phyloP scores from a whole-genome alignment of 2,329 filamentous ascomycete genomes.

The Metarhizium humberi region DNA sequence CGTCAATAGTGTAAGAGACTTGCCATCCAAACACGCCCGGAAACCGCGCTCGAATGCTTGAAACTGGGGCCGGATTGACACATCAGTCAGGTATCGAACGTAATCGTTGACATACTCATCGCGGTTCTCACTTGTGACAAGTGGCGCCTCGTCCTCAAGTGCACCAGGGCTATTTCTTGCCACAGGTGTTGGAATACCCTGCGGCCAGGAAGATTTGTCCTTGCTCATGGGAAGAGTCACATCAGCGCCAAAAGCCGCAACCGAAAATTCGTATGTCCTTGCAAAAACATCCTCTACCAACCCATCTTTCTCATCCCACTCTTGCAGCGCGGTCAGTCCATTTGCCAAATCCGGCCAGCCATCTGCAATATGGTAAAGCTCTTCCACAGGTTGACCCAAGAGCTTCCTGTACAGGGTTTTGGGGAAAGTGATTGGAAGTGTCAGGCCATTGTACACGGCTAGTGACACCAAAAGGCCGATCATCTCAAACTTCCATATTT shows the following conservation, averaged over 20 bases:
- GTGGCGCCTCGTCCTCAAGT: constrained; percentile 43
- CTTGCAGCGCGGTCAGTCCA: constrained; percentile 61
- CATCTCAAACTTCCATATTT: constrained; percentile 83
- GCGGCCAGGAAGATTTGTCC: constrained; percentile 40
- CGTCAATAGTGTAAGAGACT: constrained; percentile 63
- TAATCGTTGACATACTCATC: constrained; percentile 76
- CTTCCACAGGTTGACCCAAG: constrained; percentile 57
- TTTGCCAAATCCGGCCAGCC: constrained; percentile 78
- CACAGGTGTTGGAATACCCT: constrained; percentile 28
- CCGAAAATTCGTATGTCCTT: constrained; percentile 79
- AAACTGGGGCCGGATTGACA: constrained; percentile 69
- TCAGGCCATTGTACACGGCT: constrained; percentile 87
- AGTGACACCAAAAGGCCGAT: constrained; percentile 81
- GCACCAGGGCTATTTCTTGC: constrained; percentile 16
- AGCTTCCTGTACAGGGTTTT: constrained; percentile 75
- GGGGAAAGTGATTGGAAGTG: constrained; percentile 83
- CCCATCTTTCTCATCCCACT: constrained; percentile 68
- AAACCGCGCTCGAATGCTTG: constrained; percentile 78
- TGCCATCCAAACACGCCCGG: constrained; percentile 59
- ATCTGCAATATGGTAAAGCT: constrained; percentile 69
- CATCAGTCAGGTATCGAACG: constrained; percentile 69
- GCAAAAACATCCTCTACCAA: constrained; percentile 74
- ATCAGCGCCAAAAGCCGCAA: constrained; percentile 46
- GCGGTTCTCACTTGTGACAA: constrained; percentile 77
- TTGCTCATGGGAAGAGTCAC: constrained; percentile 47